A percentile compares a stretch with the other conserved stretches of the same genome.
These are phyloP conservation scores for Lyophyllum decastes DNA, from an alignment of 768 basidiomycete genomes.

Conservation along the genomic window DNA sequence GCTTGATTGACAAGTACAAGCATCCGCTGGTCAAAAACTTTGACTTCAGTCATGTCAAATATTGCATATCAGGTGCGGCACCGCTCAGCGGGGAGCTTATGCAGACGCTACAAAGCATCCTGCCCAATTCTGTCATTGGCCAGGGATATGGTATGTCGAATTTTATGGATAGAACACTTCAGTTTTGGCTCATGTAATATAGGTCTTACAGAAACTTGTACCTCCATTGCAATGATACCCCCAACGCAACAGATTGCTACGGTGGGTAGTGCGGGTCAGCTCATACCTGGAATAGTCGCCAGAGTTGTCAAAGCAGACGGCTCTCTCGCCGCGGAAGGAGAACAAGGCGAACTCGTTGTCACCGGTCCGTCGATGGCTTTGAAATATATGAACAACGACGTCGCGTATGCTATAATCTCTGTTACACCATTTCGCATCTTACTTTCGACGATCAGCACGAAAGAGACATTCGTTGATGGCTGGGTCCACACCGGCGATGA, in stretches of 20 bases:
- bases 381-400: conserved; percentile 56
- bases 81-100: conserved; percentile 62
- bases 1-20: conserved; percentile 27
- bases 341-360: conserved; percentile 64
- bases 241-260: conserved; percentile 44
- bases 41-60: conserved; percentile 54
- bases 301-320: conserved; percentile 63
- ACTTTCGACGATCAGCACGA: conserved; percentile 41
- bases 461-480: conserved; percentile 62
- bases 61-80: conserved; percentile 60
- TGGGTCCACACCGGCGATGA: conserved; percentile 77
- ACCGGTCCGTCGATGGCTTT: conserved; percentile 61
- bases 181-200: background rate
- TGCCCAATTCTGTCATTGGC: conserved; percentile 63
- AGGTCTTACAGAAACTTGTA: conserved; percentile 70
- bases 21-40: conserved; percentile 51
- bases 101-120: conserved; percentile 38
- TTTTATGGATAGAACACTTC: background rate
- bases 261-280: conserved; percentile 56
- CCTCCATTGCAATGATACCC: conserved; percentile 50
- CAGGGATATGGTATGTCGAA: conserved; percentile 57
- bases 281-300: conserved; percentile 58
- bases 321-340: conserved; percentile 52
- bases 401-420: conserved; percentile 47
- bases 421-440: background rate